Percentiles rank a stretch among this genome's conserved stretches.
Evolutionary conservation across 331 rosid genomes (phyloP).

Genomic region (Malus hybrid): DNA sequence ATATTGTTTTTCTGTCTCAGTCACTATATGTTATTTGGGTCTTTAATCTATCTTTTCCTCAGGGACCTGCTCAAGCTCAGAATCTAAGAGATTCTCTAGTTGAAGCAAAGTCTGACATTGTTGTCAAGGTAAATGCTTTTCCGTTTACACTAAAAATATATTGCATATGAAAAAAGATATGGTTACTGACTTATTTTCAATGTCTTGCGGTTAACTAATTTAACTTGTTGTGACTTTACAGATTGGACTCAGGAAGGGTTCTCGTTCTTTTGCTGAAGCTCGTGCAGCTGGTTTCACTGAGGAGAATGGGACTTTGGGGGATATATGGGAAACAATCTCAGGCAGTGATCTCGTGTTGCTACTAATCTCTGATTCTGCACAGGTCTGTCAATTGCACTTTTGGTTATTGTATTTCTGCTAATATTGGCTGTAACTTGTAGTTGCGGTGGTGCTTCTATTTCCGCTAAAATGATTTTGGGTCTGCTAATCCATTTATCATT

Average conservation of each 20-base stretch:
- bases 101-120: slow-evolving; percentile 81
- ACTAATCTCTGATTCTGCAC: slow-evolving; percentile 91
- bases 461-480: background rate
- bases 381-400: slow-evolving; percentile 42
- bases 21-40: background rate
- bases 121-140: slow-evolving; percentile 68
- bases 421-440: background rate
- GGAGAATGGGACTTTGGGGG: slow-evolving; percentile 93
- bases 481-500: background rate
- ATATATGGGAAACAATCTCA: slow-evolving; percentile 74
- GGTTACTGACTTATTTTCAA: background rate
- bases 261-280: slow-evolving; percentile 83
- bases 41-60: slow-evolving; percentile 10
- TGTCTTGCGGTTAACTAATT: background rate
- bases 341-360: slow-evolving; percentile 92
- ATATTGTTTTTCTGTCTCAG: background rate
- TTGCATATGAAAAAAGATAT: background rate
- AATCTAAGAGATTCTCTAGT: slow-evolving; percentile 82
- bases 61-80: slow-evolving; percentile 99
- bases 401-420: background rate
- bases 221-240: slow-evolving; percentile 12
- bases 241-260: slow-evolving; percentile 97
- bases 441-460: background rate
- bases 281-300: slow-evolving; percentile 83
- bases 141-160: background rate